Conservation (phyloP, 2,329 filamentous ascomycete species). For the Botrytis tulipae region DNA sequence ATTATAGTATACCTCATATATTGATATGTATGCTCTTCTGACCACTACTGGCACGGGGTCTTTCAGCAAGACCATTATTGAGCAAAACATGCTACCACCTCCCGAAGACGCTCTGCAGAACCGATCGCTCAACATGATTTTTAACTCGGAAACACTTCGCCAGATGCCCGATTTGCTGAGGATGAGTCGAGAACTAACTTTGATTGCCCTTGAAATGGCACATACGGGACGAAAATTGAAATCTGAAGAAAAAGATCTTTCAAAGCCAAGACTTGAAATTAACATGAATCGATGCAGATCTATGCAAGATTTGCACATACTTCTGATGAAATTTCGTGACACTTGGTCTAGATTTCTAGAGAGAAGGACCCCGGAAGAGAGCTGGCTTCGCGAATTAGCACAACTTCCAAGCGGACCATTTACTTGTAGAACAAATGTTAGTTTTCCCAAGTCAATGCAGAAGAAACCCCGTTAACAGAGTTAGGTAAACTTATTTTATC, state of each 20-base stretch:
- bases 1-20: slow-evolving; percentile 47
- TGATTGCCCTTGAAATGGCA: slow-evolving; percentile 30
- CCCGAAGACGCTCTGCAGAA: slow-evolving; percentile 24
- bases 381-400: not conserved
- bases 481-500: slow-evolving; percentile 47
- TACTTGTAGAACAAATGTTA: slow-evolving; percentile 9
- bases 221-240: slow-evolving; percentile 28
- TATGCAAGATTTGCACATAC: not conserved
- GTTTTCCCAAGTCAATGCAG: not conserved
- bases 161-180: slow-evolving; percentile 3
- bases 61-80: slow-evolving; percentile 47
- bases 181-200: slow-evolving; percentile 31
- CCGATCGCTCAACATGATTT: not conserved
- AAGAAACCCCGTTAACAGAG: slow-evolving; percentile 9
- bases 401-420: not conserved
- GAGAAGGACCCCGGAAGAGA: not conserved
- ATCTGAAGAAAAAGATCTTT: slow-evolving; percentile 19
- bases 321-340: not conserved
- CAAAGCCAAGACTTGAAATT: not conserved
- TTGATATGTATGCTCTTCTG: slow-evolving; percentile 55
- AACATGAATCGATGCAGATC: not conserved
- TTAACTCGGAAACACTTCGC: not conserved
- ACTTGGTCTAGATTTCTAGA: not conserved
- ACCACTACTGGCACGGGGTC: slow-evolving; percentile 51
- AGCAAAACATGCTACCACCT: slow-evolving; percentile 48